Conservation (phyloP, 1,139 yeast genomes). For the Candida mesenterica region DNA sequence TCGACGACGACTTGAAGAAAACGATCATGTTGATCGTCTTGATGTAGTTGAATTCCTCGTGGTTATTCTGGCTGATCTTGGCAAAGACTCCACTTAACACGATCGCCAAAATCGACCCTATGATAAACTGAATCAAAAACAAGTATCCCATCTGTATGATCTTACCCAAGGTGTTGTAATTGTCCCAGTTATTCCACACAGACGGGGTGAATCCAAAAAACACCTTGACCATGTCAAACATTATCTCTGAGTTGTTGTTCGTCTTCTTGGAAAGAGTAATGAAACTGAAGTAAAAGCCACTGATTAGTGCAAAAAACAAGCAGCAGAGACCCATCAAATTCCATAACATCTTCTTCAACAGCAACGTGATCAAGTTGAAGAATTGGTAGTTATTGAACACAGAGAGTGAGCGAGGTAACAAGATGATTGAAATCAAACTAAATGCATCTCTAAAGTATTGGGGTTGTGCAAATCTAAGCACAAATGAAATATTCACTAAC, state of each 20-base stretch:
- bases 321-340: slow-evolving; percentile 54
- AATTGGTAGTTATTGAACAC: slow-evolving; percentile 55
- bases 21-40: slow-evolving; percentile 40
- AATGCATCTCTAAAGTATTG: slow-evolving; percentile 26
- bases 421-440: slow-evolving; percentile 50
- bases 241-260: slow-evolving; percentile 44
- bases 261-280: slow-evolving; percentile 49
- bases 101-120: slow-evolving; percentile 58
- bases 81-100: slow-evolving; percentile 49
- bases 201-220: slow-evolving; percentile 65
- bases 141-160: slow-evolving; percentile 51
- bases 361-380: slow-evolving; percentile 52
- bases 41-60: slow-evolving; percentile 43
- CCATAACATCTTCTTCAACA: slow-evolving; percentile 54
- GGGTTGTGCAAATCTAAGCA: slow-evolving; percentile 18
- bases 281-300: slow-evolving; percentile 60
- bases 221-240: slow-evolving; percentile 54
- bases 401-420: slow-evolving; percentile 55
- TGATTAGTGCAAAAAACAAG: slow-evolving; percentile 50
- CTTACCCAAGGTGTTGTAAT: slow-evolving; percentile 50
- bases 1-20: slow-evolving; percentile 23
- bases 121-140: slow-evolving; percentile 56
- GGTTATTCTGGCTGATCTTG: slow-evolving; percentile 36
- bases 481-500: slow-evolving; percentile 31
- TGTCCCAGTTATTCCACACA: slow-evolving; percentile 60